Evolutionary conservation across 306 rosid species (phyloP), one percentile per base, ranked within the genome.

Genomic region (Glycine latifolia): DNA sequence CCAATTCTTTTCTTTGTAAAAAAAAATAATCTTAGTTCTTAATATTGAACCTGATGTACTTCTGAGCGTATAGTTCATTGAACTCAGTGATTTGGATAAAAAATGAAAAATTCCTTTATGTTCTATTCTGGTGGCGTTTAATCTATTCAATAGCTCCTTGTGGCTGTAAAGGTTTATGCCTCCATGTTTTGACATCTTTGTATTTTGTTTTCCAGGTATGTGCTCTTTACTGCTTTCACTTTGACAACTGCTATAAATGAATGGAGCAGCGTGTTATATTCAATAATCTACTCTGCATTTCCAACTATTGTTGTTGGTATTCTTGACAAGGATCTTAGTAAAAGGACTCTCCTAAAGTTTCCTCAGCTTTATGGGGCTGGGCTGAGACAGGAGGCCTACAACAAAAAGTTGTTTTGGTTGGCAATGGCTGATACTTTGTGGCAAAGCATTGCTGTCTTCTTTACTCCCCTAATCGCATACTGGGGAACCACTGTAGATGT

Each of bases 341-440:
- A 88, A 88, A 84, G 92, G 85, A 91, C 97, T 58, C 98, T 95
- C 69, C 79, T 90, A 63, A 75, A 58, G 50, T 37, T 78, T 82
- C 99, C 99, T 78, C 98, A 91, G 76, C 99, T 95, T 70, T 95
- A 93, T 10, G 94, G 94, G 58, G 93, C 92, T 10, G 98, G 99
- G 35, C 94, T 89, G 59, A 93, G 97, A 85, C 81, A 91, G 10
- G 97, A 95, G 81, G 84, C 93, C 68, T 95, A 95, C 91, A 95
- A 95, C 91, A 81, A 88, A 52, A 84, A 82, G 44, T 71, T 95
- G 71, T 95, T 95, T 87, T 95, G 98, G 96, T 39, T 88, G 67
- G 84, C 93, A 53, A 87, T 95, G 84, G 59, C 70, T 0, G 99
- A 95, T 90, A 95, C 99, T 8, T 48, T 95, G 75, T 95, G 98